Conservation (phyloP, 2,329 filamentous ascomycete genomes). For the Penicillium digitatum region DNA sequence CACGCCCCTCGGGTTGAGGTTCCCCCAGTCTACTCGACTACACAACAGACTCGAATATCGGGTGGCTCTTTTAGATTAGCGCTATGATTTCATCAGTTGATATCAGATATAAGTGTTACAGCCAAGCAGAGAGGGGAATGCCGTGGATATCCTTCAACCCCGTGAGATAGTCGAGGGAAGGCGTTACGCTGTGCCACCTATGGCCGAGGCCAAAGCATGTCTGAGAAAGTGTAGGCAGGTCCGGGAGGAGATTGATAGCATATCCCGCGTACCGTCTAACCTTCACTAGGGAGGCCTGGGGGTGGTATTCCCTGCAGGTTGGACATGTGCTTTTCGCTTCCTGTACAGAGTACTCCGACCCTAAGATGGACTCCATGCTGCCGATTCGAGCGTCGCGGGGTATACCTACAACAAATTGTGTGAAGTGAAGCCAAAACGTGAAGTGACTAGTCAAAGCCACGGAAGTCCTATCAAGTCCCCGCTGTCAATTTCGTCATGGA, state of each 20-base stretch:
- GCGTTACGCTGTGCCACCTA: constrained; percentile 1
- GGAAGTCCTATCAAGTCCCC: neutral
- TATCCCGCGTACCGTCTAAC: neutral
- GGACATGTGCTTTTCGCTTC: neutral
- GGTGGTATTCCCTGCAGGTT: constrained; percentile 1
- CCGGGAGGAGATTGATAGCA: neutral
- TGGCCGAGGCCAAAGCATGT: neutral
- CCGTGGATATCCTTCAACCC: neutral
- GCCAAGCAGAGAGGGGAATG: neutral
- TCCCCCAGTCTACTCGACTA: neutral
- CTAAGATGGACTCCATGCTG: neutral
- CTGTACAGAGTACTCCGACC: too few species aligned
- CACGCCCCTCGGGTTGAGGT: neutral
- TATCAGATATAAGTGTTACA: neutral
- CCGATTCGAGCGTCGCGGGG: neutral
- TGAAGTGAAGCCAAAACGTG: too few species aligned
- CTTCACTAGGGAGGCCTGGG: neutral
- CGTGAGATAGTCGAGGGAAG: neutral
- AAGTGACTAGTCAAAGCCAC: neutral
- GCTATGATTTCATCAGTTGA: neutral
- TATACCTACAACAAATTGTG: neutral
- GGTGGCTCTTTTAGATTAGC: neutral
- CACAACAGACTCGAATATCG: neutral
- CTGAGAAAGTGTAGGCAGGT: neutral
- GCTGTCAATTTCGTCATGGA: neutral